Conservation (phyloP, 208 protist genomes). For the Angomonas deanei region DNA sequence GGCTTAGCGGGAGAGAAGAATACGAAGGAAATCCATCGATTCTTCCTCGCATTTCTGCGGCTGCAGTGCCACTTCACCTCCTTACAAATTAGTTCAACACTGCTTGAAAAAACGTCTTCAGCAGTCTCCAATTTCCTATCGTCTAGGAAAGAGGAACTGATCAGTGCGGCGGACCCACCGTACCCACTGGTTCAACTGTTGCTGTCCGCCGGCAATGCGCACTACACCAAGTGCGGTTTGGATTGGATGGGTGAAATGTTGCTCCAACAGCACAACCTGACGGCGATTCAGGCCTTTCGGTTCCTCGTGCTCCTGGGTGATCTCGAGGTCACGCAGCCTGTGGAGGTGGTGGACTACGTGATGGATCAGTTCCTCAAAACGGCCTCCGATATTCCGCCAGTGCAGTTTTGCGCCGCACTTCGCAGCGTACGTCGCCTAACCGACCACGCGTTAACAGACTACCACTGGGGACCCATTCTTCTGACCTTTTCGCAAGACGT, state of each 20-base stretch:
- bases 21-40: constrained; percentile 25
- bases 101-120: constrained; percentile 12
- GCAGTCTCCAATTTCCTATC: constrained; percentile 12
- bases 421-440: constrained; percentile 29
- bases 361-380: constrained; percentile 70
- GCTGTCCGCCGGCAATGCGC: constrained; percentile 28
- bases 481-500: constrained; percentile 43
- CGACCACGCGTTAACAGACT: constrained; percentile 17
- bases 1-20: constrained; percentile 32
- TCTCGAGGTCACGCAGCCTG: constrained; percentile 25
- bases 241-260: constrained; percentile 51
- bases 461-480: constrained; percentile 39
- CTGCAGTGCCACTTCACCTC: neutral
- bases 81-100: constrained; percentile 8
- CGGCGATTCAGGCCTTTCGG: constrained; percentile 68
- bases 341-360: constrained; percentile 40
- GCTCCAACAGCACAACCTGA: constrained; percentile 43
- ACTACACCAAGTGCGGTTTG: constrained; percentile 30
- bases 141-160: constrained; percentile 16
- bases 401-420: constrained; percentile 73
- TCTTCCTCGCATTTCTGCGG: constrained; percentile 22
- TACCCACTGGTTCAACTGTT: constrained; percentile 25
- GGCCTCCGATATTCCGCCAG: constrained; percentile 55
- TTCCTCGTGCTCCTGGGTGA: constrained; percentile 72
- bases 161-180: constrained; percentile 23